A percentile compares a stretch with the other conserved stretches of the same genome.
These are phyloP conservation scores for Knoxia roxburghii DNA, from an alignment of 257 asterid species.

Conservation along the genomic window DNA sequence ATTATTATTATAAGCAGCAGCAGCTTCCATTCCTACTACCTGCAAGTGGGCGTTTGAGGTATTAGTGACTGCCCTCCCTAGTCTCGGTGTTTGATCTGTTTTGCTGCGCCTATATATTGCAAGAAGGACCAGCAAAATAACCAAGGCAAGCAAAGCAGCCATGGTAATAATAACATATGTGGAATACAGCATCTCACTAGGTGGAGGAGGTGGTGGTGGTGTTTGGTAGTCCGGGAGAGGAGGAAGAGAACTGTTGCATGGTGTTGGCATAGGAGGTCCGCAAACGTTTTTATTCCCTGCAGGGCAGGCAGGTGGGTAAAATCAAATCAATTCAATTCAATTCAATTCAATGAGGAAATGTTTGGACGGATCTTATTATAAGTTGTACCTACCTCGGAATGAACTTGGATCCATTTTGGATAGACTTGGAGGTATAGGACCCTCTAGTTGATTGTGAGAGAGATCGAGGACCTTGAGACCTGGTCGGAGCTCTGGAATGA, in stretches of 20 bases:
- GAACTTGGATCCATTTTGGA: slow-evolving; percentile 46
- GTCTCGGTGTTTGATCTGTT: slow-evolving; percentile 19
- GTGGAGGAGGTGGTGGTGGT: slow-evolving; percentile 17
- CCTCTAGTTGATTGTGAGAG: slow-evolving; percentile 69
- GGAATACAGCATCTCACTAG: not conserved
- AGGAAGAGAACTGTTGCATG: slow-evolving; percentile 34
- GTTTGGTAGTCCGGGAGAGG: slow-evolving; percentile 38
- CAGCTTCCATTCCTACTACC: slow-evolving; percentile 1
- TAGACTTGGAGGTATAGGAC: slow-evolving; percentile 55
- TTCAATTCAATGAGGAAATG: too few relatives aligned
- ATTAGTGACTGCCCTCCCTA: slow-evolving; percentile 13
- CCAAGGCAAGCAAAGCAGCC: slow-evolving; percentile 30
- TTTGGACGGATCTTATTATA: too few relatives aligned
- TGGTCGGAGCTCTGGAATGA: slow-evolving; percentile 42
- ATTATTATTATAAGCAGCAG: too few relatives aligned
- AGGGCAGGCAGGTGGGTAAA: not conserved
- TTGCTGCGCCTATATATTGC: slow-evolving; percentile 29
- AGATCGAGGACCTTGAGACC: slow-evolving; percentile 50
- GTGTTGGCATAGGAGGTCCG: slow-evolving; percentile 48
- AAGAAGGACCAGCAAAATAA: slow-evolving; percentile 35
- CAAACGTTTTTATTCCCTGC: slow-evolving; percentile 75
- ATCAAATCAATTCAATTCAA: too few relatives aligned
- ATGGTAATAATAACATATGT: slow-evolving; percentile 29
- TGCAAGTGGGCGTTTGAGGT: not conserved
- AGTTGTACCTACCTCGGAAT: slow-evolving; percentile 35